Base-by-base conservation (phyloP, 2,329 filamentous ascomycete genomes). In the Botryotinia narcissicola region DNA sequence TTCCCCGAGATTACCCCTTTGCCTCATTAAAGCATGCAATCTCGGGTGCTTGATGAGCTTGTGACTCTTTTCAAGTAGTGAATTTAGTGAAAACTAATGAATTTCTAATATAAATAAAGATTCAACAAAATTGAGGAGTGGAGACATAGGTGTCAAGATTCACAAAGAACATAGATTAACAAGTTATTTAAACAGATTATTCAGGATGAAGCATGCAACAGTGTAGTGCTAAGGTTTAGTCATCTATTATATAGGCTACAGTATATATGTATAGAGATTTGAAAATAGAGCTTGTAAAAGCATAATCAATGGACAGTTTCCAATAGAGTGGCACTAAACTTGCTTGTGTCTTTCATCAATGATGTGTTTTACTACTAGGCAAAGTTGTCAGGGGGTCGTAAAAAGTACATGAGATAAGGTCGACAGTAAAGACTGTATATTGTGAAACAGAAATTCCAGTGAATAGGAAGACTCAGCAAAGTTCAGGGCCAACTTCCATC, bases 261-360 rank as follows among this genome's bases (percentile, higher is more conserved):
- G 25, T 48, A 54, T 54, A 54, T 29, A n/a, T 51, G 2, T 54
- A n/a, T 51, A 7, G 16, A 29, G 16, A 29, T 54, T 29, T n/a
- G n/a, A 18, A 29, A n/a, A 1, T 2, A 54, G 14, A 29, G 29
- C 51, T 29, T 1, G 6, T 2, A 54, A 29, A 14, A 54, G 6
- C n/a, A 29, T 29, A 29, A 4, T 0, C 0, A 0, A 16, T 29
- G n/a, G 1, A 16, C 48, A n/a, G 1, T 51, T 6, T 51, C 25
- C 48, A n/a, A 16, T 2, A 16, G 25, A 51, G 25, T 51, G 5
- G 0, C 10, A 5, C 3, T 6, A 5, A 12, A 12, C 37, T 40
- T 40, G 40, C 25, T 54, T 22, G 12, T 54, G 48, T 16, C 25
- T 54, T 54, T 29, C 48, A n/a, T 3, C 12, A 51, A n/a, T 8